Conservation (phyloP, 2,329 filamentous ascomycete genomes). For the Diaporthe sp. region DNA sequence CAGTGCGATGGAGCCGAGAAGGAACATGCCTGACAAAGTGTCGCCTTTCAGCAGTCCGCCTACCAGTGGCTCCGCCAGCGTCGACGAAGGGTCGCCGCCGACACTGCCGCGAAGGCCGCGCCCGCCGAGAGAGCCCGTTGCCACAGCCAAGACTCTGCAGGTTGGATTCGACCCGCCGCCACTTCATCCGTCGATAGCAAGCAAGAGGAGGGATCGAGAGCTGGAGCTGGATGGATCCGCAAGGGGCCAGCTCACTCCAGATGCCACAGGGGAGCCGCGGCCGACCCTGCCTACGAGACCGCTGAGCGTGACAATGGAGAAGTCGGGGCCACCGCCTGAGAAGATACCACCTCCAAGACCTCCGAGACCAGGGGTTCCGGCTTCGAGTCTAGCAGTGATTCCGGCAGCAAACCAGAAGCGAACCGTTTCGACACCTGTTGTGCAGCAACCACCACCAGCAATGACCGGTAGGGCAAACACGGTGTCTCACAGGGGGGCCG, state of each 20-base stretch:
- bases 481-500: constrained; percentile 59
- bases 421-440: constrained; percentile 61
- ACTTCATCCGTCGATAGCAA: constrained; percentile 63
- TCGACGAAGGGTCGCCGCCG: constrained; percentile 65
- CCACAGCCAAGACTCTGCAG: constrained; percentile 52
- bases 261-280: constrained; percentile 59
- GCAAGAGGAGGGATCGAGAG: constrained; percentile 61
- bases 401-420: constrained; percentile 54
- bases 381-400: constrained; percentile 22
- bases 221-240: constrained; percentile 57
- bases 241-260: constrained; percentile 56
- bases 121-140: constrained; percentile 56
- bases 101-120: constrained; percentile 65
- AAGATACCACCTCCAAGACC: constrained; percentile 61
- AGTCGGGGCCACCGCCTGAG: constrained; percentile 47
- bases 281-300: constrained; percentile 67
- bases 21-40: constrained; percentile 59
- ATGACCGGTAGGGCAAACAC: constrained; percentile 65
- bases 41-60: constrained; percentile 93
- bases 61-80: constrained; percentile 72
- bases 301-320: constrained; percentile 52
- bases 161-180: constrained; percentile 66
- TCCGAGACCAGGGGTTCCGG: constrained; percentile 51
- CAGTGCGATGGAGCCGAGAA: constrained; percentile 51
- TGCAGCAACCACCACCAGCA: constrained; percentile 58